Base-by-base conservation (phyloP, 345 rosid species). In the Corchorus olitorius region DNA sequence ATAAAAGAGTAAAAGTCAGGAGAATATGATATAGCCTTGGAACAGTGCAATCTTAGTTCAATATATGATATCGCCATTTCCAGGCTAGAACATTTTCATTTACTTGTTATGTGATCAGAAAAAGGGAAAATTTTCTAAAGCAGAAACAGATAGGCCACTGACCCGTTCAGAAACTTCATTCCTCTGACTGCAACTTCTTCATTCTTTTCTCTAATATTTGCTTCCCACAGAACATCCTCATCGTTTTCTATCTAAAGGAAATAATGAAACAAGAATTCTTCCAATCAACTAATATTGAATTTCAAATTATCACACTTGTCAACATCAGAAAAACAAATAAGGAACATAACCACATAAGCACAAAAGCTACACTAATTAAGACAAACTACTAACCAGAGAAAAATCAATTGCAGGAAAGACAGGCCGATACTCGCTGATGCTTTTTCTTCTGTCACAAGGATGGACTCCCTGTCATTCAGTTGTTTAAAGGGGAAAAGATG, bases 391-490 rank as follows among this genome's bases (percentile, higher is more conserved):
- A 85, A 81, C 98, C 91, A 81, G 80, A 10, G 98, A 89, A 86
- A 93, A 93, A 80, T 93, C 93, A 75, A 92, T 69, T 1, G 91
- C 92, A 76, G 94, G 98, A 83, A 91, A 91, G 60, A 90, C 69
- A 81, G 90, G 58, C 41, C 22, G 84, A 81, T 90, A 90, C 73
- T 88, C 87, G 39, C 65, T 79, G 77, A 93, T 78, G 82, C 78
- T 89, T 77, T 88, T 86, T 84, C 98, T 90, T 75, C 90, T 85
- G 65, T 92, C 98, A 85, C 97, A 93, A 7, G 93, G 94, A 88
- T 90, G 90, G 80, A 88, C 90, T 76, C 98, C 95, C 97, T 93
- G 82, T 54, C 52, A 45, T 75, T 75, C 50, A 13, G n/a, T 16
- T 19, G 39, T 75, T 65, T 15, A 5, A n/a, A 2, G 3, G 22